Evolutionary conservation across 2,329 filamentous ascomycete genomes (phyloP), one percentile per base, ranked within the genome.

Genomic region (Scytalidium lignicola): DNA sequence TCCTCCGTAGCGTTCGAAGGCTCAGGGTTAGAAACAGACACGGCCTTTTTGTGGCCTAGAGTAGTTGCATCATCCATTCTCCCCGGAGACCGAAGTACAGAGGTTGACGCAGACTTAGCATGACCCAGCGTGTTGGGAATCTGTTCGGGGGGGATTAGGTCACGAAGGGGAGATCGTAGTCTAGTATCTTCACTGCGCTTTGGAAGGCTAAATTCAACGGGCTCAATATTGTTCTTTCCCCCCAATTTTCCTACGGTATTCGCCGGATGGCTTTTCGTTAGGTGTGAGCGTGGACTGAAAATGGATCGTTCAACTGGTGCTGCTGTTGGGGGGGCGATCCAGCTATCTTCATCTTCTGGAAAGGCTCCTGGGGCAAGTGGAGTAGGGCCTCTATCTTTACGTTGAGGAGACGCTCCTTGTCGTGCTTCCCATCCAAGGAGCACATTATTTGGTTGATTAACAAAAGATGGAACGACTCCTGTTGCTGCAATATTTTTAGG

Each of bases 61-160:
- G 60, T 48, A 67, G 62, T 3, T 60, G 57, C 49, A 52, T 58
- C 55, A 54, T 55, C 46, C 17, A 49, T 65, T 59, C 63, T 73
- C 49, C 65, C 68, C 28, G 79, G 76, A 1, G 78, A 80, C 19
- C 70, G 68, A 22, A 85, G 66, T 3, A 74, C 70, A 2, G 84
- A 79, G 6, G 84, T 79, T 13, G 86, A 86, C 5, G 70, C 72
- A 4, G 84, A 83, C 62, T 88, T 88, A 22, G 71, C 70, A 58
- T 86, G 81, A 2, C 71, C 70, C 21, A 74, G 52, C 1, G 61
- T 62, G 46, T 62, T 67, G 23, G 59, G 65, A 42, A 58, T 56
- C 40, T 52, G 52, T 20, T 62, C 57, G 21, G 59, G 54, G n/a
- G 59, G 53, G 3, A 52, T 44, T 29, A 57, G 46, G 46, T 65